Conservation (phyloP, 2,329 filamentous ascomycete species). For the Cladosporium sp. region DNA sequence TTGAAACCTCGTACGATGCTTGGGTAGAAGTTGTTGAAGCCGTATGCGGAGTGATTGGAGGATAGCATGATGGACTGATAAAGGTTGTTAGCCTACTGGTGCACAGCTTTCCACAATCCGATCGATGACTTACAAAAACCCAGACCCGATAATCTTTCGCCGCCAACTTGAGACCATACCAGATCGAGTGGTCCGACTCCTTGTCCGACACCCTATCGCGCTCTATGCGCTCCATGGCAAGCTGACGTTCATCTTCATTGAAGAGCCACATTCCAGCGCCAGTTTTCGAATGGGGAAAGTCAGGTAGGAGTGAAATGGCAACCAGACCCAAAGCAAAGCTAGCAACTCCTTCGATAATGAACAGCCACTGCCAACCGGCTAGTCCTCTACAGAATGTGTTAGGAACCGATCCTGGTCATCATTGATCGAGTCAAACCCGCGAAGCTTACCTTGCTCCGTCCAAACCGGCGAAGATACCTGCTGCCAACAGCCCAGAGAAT, state of each 20-base stretch:
- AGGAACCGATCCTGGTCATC: background rate
- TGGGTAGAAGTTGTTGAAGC: constrained; percentile 13
- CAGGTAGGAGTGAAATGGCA: constrained; percentile 59
- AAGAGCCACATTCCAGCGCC: constrained; percentile 38
- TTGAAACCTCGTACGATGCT: constrained; percentile 25
- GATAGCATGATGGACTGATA: constrained; percentile 4
- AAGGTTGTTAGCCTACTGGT: background rate
- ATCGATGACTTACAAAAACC: constrained; percentile 1
- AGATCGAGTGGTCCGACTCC: constrained; percentile 36
- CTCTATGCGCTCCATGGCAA: constrained; percentile 18
- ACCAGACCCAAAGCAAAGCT: constrained; percentile 58
- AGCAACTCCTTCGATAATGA: constrained; percentile 2
- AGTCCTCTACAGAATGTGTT: constrained; percentile 15
- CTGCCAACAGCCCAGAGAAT: constrained; percentile 3
- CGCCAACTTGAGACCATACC: constrained; percentile 5
- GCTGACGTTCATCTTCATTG: constrained; percentile 34
- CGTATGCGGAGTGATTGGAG: background rate
- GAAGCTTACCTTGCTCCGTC: constrained; percentile 40
- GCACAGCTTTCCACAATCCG: background rate
- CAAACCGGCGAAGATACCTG: constrained; percentile 41
- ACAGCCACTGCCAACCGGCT: constrained; percentile 9
- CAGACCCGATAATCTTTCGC: constrained; percentile 6
- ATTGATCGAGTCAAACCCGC: no score
- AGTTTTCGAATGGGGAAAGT: constrained; percentile 50
- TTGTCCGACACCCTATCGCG: constrained; percentile 46